Conservation (phyloP, 176 grass and related monocot species). For the Triticum dicoccoides region DNA sequence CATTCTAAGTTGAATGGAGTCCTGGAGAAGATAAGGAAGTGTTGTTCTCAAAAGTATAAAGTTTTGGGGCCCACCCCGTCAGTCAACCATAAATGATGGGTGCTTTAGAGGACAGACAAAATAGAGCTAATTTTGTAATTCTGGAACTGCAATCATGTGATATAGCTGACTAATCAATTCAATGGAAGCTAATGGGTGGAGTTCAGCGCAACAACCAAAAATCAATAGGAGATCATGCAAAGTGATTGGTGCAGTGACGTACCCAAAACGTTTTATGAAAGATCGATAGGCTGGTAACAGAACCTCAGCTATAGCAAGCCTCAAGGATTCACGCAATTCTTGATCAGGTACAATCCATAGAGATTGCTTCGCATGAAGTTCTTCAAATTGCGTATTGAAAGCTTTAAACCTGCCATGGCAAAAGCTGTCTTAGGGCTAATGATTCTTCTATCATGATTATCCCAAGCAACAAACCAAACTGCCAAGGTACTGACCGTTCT, state of each 20-base stretch:
- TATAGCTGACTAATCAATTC: background rate
- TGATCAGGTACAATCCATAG: slow-evolving; percentile 91
- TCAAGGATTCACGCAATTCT: slow-evolving; percentile 86
- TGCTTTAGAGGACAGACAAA: background rate
- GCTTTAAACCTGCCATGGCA: slow-evolving; percentile 69
- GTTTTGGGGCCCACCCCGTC: background rate
- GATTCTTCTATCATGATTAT: background rate
- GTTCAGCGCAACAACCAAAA: background rate
- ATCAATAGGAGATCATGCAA: background rate
- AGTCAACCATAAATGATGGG: slow-evolving; percentile 2
- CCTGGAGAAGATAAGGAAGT: background rate
- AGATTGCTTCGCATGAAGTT: slow-evolving; percentile 80
- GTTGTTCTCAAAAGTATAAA: background rate
- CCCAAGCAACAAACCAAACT: background rate
- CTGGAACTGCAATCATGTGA: background rate
- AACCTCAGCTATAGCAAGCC: slow-evolving; percentile 88
- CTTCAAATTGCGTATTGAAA: slow-evolving; percentile 94
- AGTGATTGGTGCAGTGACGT: slow-evolving; percentile 22
- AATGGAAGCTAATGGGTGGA: background rate
- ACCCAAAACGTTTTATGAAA: slow-evolving; percentile 92
- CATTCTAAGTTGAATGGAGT: background rate
- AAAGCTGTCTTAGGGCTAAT: background rate
- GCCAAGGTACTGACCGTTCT: slow-evolving; percentile 50
- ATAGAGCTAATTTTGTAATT: background rate
- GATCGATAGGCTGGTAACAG: slow-evolving; percentile 90